phyloP scores from a whole-genome alignment of 2,329 filamentous ascomycete species.

The Zasmidium citrigriseum region DNA sequence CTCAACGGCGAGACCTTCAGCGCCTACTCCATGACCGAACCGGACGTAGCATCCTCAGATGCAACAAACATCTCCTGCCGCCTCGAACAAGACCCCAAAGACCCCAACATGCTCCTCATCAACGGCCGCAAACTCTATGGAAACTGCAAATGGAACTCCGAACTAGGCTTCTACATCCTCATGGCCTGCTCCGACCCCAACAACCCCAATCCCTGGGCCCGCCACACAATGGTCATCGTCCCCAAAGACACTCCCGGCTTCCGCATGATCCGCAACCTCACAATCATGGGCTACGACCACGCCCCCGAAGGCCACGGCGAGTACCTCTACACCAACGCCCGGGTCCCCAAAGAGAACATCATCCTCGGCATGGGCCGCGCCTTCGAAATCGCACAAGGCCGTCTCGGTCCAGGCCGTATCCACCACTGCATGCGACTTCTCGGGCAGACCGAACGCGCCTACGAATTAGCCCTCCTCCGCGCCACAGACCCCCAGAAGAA shows the following conservation, averaged over 20 bases:
- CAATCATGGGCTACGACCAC: constrained; percentile 93
- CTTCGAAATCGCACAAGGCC: constrained; percentile 98
- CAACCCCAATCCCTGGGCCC: constrained; percentile 76
- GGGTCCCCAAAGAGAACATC: constrained; percentile 77
- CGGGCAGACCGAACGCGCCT: constrained; percentile 80
- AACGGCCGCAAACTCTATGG: constrained; percentile 99
- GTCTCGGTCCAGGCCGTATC: constrained; percentile 91
- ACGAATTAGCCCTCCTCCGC: constrained; percentile 90
- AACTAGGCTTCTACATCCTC: constrained; percentile 89
- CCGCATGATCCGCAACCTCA: constrained; percentile 88
- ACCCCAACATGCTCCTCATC: constrained; percentile 84
- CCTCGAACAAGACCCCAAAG: constrained; percentile 69
- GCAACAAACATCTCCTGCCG: constrained; percentile 52
- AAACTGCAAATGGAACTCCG: constrained; percentile 85
- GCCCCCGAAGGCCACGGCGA: constrained; percentile 95
- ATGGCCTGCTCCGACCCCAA: constrained; percentile 86
- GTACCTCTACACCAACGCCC: constrained; percentile 82
- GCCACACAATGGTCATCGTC: constrained; percentile 93
- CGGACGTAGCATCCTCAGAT: constrained; percentile 50
- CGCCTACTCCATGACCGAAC: constrained; percentile 55
- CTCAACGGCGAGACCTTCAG: constrained; percentile 49
- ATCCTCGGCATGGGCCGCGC: constrained; percentile 89
- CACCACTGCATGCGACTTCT: constrained; percentile 96
- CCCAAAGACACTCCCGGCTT: constrained; percentile 80
- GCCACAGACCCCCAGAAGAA: constrained; percentile 89